Evolutionary conservation across 495 filamentous ascomycete genomes (phyloP).

Genomic region (Aspergillus wentii): DNA sequence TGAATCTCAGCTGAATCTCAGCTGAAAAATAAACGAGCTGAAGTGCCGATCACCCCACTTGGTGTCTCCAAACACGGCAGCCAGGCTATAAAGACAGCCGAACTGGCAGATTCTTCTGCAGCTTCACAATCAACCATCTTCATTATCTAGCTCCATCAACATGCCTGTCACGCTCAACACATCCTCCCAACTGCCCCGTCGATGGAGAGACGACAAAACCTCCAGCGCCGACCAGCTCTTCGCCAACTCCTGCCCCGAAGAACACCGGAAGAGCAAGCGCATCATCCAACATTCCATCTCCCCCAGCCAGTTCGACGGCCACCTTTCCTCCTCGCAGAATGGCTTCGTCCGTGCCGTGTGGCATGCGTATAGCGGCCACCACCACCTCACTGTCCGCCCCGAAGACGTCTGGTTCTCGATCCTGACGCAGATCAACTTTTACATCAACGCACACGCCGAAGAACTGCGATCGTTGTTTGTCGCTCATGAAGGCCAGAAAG

Average conservation of each 20-base stretch:
- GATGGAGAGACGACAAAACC: neutral
- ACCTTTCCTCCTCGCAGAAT: slow-evolving; percentile 30
- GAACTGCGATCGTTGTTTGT: slow-evolving; percentile 41
- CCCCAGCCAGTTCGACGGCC: slow-evolving; percentile 3
- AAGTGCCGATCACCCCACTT: too few relatives aligned
- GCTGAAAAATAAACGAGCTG: too few relatives aligned
- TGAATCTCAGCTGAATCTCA: too few relatives aligned
- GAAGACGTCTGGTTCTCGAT: slow-evolving; percentile 61
- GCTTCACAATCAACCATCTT: too few relatives aligned
- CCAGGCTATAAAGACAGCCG: too few relatives aligned
- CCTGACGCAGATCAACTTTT: slow-evolving; percentile 48
- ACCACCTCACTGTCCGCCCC: slow-evolving; percentile 50
- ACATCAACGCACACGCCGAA: slow-evolving; percentile 45
- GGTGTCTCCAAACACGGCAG: too few relatives aligned
- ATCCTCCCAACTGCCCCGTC: slow-evolving; percentile 1
- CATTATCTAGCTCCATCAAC: slow-evolving; percentile 17
- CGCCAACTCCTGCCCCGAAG: neutral
- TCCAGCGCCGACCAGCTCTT: neutral
- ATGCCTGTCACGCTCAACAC: slow-evolving; percentile 13
- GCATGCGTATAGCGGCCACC: slow-evolving; percentile 50
- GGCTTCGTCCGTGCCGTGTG: slow-evolving; percentile 48
- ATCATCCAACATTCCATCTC: too few relatives aligned
- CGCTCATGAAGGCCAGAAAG: slow-evolving; percentile 34
- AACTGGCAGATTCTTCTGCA: too few relatives aligned
- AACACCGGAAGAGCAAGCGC: neutral